A percentile compares a stretch with the other conserved stretches of the same genome.
phyloP scores from a whole-genome alignment of 2,329 filamentous ascomycete genomes.

The Lecanoromycetidae sp. region DNA sequence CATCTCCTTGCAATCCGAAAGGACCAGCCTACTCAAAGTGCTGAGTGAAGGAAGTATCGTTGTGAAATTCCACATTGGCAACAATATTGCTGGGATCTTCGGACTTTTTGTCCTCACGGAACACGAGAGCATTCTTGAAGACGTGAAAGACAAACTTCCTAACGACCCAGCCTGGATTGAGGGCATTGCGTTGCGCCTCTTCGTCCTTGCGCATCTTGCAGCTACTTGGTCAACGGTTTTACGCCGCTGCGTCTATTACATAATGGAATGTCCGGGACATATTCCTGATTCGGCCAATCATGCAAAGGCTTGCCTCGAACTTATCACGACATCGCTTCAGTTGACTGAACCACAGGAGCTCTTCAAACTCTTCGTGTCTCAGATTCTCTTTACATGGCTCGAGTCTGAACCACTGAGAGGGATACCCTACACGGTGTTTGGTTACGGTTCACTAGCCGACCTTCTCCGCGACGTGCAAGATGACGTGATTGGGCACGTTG shows the following conservation, averaged over 20 bases:
- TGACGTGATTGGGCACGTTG: conserved; percentile 66
- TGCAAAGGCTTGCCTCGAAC: conserved; percentile 57
- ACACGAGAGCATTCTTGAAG: conserved; percentile 74
- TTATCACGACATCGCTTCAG: conserved; percentile 53
- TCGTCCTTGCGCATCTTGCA: conserved; percentile 63
- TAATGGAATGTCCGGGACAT: conserved; percentile 78
- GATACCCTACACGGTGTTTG: conserved; percentile 78
- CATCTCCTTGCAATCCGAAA: conserved; percentile 44
- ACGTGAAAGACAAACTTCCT: conserved; percentile 71
- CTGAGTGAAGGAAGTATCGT: conserved; percentile 52
- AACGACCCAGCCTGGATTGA: conserved; percentile 58
- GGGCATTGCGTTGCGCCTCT: conserved; percentile 73
- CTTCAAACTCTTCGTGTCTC: conserved; percentile 74
- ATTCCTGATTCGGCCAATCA: conserved; percentile 54
- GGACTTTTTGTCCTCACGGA: conserved; percentile 66
- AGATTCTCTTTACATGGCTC: conserved; percentile 86
- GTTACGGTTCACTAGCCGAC: conserved; percentile 55
- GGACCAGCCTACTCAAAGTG: conserved; percentile 64
- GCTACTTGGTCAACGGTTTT: conserved; percentile 77
- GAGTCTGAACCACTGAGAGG: conserved; percentile 52
- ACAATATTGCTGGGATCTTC: conserved; percentile 62
- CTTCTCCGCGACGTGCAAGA: conserved; percentile 60
- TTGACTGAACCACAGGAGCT: conserved; percentile 57
- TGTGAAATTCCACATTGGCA: conserved; percentile 65
- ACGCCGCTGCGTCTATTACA: conserved; percentile 78